These are phyloP conservation scores for Krasilnikovozyma curviuscula DNA, from an alignment of 768 basidiomycete species.

Conservation along the genomic window DNA sequence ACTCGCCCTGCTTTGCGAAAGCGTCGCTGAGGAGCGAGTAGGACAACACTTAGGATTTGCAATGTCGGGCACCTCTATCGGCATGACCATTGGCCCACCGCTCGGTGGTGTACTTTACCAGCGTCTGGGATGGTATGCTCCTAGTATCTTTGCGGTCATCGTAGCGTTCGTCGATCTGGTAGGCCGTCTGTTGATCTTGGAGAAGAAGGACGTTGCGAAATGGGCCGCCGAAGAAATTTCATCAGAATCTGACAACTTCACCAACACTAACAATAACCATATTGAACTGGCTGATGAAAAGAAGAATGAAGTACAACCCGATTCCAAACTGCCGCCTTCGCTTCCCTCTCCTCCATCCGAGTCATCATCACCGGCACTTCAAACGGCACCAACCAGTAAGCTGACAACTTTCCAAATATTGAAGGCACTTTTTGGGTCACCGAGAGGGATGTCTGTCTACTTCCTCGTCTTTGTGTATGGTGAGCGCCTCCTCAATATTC, in stretches of 20 bases:
- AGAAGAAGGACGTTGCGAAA: conserved; percentile 13
- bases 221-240: conserved; percentile 1
- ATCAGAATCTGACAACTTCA: no score
- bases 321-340: no score
- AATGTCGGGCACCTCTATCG: conserved; percentile 18
- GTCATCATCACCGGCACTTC: not conserved
- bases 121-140: conserved; percentile 20
- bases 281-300: no score
- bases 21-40: conserved; percentile 16
- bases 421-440: not conserved
- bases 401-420: not conserved
- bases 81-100: conserved; percentile 15
- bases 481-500: not conserved
- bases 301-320: no score
- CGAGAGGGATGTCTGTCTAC: not conserved
- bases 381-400: no score
- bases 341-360: not conserved
- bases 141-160: conserved; percentile 21
- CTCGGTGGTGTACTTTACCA: conserved; percentile 21
- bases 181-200: conserved; percentile 18
- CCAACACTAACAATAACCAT: no score
- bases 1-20: conserved; percentile 16
- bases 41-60: conserved; percentile 22
- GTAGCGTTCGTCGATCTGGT: conserved; percentile 17
- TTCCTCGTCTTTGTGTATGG: not conserved